Conservation (phyloP, 768 basidiomycete genomes). For the Paxillus rubicundulus region DNA sequence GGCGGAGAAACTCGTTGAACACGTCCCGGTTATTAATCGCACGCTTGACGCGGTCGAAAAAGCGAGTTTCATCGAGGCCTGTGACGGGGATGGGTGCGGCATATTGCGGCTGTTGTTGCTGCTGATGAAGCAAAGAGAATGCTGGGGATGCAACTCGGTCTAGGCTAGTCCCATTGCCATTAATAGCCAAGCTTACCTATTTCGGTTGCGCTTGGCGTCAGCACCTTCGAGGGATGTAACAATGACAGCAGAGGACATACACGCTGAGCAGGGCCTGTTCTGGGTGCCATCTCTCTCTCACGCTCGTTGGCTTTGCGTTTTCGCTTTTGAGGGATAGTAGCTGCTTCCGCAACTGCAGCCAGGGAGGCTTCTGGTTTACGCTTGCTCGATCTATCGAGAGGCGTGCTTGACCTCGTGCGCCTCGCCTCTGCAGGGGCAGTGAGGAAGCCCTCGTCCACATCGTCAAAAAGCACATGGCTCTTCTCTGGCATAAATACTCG, state of each 20-base stretch:
- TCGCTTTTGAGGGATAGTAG: conserved; percentile 61
- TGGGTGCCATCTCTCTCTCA: conserved; percentile 33
- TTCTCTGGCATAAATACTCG: conserved; percentile 71
- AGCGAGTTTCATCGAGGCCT: conserved; percentile 61
- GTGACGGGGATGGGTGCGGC: conserved; percentile 15
- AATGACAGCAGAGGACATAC: conserved; percentile 13
- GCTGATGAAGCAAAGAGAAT: conserved; percentile 20
- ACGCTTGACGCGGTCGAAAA: conserved; percentile 89
- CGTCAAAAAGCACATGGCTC: conserved; percentile 49
- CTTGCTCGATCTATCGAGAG: conserved; percentile 38
- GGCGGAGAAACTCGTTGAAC: conserved; percentile 92
- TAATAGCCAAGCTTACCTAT: conserved; percentile 19
- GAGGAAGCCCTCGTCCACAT: conserved; percentile 33
- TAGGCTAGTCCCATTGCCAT: conserved; percentile 16
- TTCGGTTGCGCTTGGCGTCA: conserved; percentile 17
- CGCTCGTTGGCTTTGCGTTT: conserved; percentile 59
- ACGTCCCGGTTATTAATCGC: conserved; percentile 69
- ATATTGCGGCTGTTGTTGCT: conserved; percentile 20
- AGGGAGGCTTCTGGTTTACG: conserved; percentile 47
- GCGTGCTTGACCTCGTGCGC: conserved; percentile 36
- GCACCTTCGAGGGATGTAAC: neutral
- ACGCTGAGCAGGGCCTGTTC: conserved; percentile 20
- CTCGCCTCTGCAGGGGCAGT: conserved; percentile 25
- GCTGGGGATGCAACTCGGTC: conserved; percentile 25
- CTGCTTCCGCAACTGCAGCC: conserved; percentile 34